Evolutionary conservation across 2,329 filamentous ascomycete species (phyloP).

Genomic region (Niveomyces coronatus): DNA sequence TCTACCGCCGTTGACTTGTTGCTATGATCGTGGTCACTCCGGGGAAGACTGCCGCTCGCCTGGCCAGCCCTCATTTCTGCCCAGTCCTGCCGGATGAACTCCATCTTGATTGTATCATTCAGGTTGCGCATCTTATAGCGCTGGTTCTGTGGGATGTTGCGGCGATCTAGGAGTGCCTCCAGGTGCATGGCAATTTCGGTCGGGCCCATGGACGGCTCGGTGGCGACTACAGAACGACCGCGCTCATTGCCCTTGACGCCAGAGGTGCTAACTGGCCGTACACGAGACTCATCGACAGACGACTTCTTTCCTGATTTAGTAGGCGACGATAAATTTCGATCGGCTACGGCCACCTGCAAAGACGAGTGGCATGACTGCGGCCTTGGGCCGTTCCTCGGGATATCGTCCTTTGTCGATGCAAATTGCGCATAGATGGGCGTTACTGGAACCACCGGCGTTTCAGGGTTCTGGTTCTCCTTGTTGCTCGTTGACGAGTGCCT

Average conservation of each 20-base stretch:
- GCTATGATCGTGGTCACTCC: slow-evolving; percentile 23
- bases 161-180: slow-evolving; percentile 62
- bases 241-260: slow-evolving; percentile 29
- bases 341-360: neutral
- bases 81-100: slow-evolving; percentile 88
- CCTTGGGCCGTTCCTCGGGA: slow-evolving; percentile 9
- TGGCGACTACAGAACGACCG: slow-evolving; percentile 26
- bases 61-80: slow-evolving; percentile 50
- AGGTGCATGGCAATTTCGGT: slow-evolving; percentile 47
- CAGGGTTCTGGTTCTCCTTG: slow-evolving; percentile 72
- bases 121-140: slow-evolving; percentile 89
- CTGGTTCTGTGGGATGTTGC: slow-evolving; percentile 91
- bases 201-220: slow-evolving; percentile 44
- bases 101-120: slow-evolving; percentile 82
- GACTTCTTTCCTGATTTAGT: neutral
- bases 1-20: slow-evolving; percentile 22
- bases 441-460: slow-evolving; percentile 22
- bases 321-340: neutral
- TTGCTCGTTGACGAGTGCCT: slow-evolving; percentile 43
- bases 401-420: slow-evolving; percentile 24
- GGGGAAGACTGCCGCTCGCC: slow-evolving; percentile 27
- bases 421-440: slow-evolving; percentile 80
- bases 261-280: slow-evolving; percentile 15
- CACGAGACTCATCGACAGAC: neutral
- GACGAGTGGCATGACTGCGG: slow-evolving; percentile 8